Conservation (phyloP, 352 stramenopile species). For the Phytophthora pisi region DNA sequence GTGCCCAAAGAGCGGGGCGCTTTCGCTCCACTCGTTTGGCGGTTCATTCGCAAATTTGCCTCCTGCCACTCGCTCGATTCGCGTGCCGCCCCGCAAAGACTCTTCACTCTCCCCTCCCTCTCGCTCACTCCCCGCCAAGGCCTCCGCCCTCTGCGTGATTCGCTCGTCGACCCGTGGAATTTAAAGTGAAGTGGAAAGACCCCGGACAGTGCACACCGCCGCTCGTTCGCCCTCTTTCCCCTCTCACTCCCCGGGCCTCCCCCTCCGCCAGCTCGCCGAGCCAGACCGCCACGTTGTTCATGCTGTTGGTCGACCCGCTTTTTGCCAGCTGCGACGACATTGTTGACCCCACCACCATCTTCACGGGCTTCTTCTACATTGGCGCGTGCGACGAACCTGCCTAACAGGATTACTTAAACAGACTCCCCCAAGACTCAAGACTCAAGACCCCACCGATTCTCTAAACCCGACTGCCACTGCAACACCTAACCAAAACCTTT, state of each 20-base stretch:
- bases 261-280: conserved; percentile 26
- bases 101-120: background rate
- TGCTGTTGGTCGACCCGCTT: conserved; percentile 76
- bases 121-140: background rate
- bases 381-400: conserved; percentile 89
- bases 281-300: conserved; percentile 61
- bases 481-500: conserved; percentile 8
- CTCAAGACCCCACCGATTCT: background rate
- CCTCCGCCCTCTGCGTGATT: conserved; percentile 3
- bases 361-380: conserved; percentile 92
- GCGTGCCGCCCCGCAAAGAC: background rate
- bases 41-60: conserved; percentile 36
- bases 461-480: conserved; percentile 10
- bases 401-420: conserved; percentile 57
- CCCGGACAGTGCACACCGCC: background rate
- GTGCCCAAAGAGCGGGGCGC: background rate
- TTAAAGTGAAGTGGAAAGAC: conserved; percentile 25
- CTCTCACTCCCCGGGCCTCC: conserved; percentile 18
- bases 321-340: conserved; percentile 84
- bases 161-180: background rate
- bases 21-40: conserved; percentile 29
- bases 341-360: conserved; percentile 88
- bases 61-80: conserved; percentile 4
- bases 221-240: conserved; percentile 10
- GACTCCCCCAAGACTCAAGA: background rate